A percentile compares a stretch with the other conserved stretches of the same genome.
Conservation (phyloP, 2,329 filamentous ascomycete species). For the Epichloe bromicola region DNA sequence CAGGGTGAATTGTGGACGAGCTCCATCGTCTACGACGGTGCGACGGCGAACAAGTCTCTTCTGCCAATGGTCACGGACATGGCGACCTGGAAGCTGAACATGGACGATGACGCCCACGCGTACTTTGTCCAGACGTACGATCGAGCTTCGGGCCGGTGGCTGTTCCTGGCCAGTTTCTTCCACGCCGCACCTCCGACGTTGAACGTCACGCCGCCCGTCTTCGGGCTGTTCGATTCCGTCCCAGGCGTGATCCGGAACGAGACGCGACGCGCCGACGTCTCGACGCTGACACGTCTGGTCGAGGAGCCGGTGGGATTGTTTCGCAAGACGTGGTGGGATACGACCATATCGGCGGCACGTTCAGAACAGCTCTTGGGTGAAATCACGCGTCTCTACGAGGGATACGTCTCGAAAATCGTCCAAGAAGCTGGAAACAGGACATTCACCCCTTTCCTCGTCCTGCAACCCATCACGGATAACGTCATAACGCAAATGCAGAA, state of each 20-base stretch:
- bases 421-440: neutral
- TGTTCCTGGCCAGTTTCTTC: slow-evolving; percentile 11
- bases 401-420: neutral
- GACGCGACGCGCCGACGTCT: slow-evolving; percentile 8
- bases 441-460: slow-evolving; percentile 15
- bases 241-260: slow-evolving; percentile 10
- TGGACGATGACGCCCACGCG: slow-evolving; percentile 9
- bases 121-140: slow-evolving; percentile 14
- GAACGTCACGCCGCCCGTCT: slow-evolving; percentile 6
- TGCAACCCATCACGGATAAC: slow-evolving; percentile 29
- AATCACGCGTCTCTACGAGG: neutral
- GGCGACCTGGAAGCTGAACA: neutral
- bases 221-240: slow-evolving; percentile 11
- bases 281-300: slow-evolving; percentile 11
- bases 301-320: slow-evolving; percentile 12
- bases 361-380: neutral
- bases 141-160: slow-evolving; percentile 5
- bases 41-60: slow-evolving; percentile 11
- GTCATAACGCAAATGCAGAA: slow-evolving; percentile 21
- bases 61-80: slow-evolving; percentile 10
- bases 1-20: slow-evolving; percentile 27
- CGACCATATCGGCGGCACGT: neutral
- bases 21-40: slow-evolving; percentile 9
- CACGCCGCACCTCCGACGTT: slow-evolving; percentile 8
- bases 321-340: slow-evolving; percentile 8